Conservation (phyloP, 2,329 filamentous ascomycete genomes). For the Anthostomella pinea region DNA sequence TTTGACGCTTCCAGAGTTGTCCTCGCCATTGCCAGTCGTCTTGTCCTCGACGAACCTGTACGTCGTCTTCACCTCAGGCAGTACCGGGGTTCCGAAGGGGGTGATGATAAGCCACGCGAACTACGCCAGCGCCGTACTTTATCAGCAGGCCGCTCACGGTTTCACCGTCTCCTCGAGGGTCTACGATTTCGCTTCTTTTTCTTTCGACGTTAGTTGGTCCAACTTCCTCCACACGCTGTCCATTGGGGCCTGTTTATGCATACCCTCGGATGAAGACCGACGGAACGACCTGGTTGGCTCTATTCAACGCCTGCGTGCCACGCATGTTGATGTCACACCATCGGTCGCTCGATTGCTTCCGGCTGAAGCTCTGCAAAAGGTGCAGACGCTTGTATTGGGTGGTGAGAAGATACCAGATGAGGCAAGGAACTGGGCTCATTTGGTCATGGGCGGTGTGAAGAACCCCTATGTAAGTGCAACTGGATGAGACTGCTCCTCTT, state of each 20-base stretch:
- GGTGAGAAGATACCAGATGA: too few relatives aligned
- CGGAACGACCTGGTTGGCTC: neutral
- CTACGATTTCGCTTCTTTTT: constrained; percentile 1
- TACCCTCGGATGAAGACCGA: constrained; percentile 1
- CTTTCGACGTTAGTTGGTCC: constrained; percentile 1
- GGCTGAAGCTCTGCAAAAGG: neutral
- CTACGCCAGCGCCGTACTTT: neutral
- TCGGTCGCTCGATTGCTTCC: constrained; percentile 1
- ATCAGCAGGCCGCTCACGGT: neutral
- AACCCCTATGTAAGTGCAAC: too few relatives aligned
- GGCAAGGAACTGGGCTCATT: too few relatives aligned
- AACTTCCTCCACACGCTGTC: neutral
- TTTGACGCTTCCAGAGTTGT: too few relatives aligned
- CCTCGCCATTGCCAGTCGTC: too few relatives aligned
- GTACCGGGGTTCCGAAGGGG: neutral
- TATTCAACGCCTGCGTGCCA: neutral
- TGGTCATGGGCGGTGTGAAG: too few relatives aligned
- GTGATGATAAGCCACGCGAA: neutral
- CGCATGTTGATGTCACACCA: constrained; percentile 1
- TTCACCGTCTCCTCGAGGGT: too few relatives aligned
- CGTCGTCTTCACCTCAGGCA: constrained; percentile 1
- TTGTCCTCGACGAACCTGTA: too few relatives aligned
- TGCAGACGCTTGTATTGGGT: too few relatives aligned
- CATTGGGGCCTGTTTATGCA: constrained; percentile 1
- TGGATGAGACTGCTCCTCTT: too few relatives aligned